phyloP scores from a whole-genome alignment of 371 early-diverging fungal genomes.

The Catenaria anguillulae region DNA sequence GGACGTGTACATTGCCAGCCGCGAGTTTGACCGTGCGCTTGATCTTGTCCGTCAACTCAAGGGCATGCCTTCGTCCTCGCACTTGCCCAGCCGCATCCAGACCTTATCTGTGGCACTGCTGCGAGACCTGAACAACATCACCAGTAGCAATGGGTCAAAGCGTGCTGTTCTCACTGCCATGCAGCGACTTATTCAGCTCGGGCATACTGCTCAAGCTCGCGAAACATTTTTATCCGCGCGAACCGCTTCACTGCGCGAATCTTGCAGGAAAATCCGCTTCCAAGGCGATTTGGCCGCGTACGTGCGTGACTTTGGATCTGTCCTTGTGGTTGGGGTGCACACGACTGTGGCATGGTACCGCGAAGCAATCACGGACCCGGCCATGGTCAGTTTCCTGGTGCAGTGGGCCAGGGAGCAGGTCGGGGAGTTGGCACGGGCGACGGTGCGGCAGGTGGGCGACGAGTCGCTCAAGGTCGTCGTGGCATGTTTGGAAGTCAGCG shows the following conservation, averaged over 20 bases:
- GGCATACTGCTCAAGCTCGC: constrained; percentile 11
- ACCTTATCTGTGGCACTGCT: background rate
- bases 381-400: constrained; percentile 42
- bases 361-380: constrained; percentile 32
- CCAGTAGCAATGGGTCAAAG: background rate
- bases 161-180: background rate
- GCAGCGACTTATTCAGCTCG: background rate
- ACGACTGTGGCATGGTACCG: constrained; percentile 38
- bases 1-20: constrained; percentile 71
- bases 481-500: constrained; percentile 60
- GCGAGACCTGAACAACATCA: background rate
- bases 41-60: constrained; percentile 22
- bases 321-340: constrained; percentile 28
- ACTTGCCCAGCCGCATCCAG: background rate
- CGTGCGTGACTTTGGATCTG: constrained; percentile 26
- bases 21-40: constrained; percentile 73
- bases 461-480: constrained; percentile 60
- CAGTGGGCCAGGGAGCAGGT: constrained; percentile 62
- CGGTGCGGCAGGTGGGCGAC: constrained; percentile 59
- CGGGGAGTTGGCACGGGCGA: constrained; percentile 68
- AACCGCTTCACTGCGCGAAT: constrained; percentile 14
- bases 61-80: background rate
- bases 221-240: constrained; percentile 11
- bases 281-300: constrained; percentile 19
- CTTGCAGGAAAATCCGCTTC: constrained; percentile 5